Conservation (phyloP, 352 stramenopile genomes). For the Lagenidium giganteum region DNA sequence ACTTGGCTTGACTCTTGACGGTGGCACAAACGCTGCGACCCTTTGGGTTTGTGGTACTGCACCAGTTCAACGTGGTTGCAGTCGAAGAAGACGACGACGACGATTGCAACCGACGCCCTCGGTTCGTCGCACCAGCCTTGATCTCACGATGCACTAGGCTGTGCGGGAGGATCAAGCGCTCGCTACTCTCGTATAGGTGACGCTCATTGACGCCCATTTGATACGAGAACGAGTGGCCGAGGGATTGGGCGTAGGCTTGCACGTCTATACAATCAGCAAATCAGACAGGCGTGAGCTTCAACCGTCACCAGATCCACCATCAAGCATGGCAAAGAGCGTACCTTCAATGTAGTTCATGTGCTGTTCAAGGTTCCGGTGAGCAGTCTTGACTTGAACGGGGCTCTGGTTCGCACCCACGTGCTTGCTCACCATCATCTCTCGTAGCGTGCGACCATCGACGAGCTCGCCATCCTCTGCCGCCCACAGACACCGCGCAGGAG, state of each 20-base stretch:
- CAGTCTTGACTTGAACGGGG: neutral
- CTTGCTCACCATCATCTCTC: conserved; percentile 36
- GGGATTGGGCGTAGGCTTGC: conserved; percentile 39
- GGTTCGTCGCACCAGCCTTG: conserved; percentile 16
- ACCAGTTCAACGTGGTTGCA: conserved; percentile 59
- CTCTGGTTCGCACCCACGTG: conserved; percentile 21
- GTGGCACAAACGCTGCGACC: conserved; percentile 58
- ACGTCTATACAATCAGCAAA: conserved; percentile 32
- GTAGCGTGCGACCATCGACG: conserved; percentile 34
- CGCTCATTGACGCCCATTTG: conserved; percentile 61
- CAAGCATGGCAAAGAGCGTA: too few species aligned
- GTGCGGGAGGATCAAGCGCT: conserved; percentile 40
- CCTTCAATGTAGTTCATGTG: conserved; percentile 81
- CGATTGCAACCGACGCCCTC: conserved; percentile 19
- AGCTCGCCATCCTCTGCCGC: conserved; percentile 32
- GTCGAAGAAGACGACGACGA: conserved; percentile 17
- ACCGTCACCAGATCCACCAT: neutral
- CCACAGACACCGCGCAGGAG: conserved; percentile 49
- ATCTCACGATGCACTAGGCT: conserved; percentile 58
- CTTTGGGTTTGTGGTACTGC: conserved; percentile 55
- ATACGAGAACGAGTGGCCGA: conserved; percentile 61
- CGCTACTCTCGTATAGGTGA: conserved; percentile 38
- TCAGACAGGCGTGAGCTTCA: neutral
- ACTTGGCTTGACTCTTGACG: conserved; percentile 81
- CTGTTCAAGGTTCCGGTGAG: conserved; percentile 47